Evolutionary conservation across 1,284 basidiomycete species (phyloP).

Genomic region (Cutaneotrichosporon sp.): DNA sequence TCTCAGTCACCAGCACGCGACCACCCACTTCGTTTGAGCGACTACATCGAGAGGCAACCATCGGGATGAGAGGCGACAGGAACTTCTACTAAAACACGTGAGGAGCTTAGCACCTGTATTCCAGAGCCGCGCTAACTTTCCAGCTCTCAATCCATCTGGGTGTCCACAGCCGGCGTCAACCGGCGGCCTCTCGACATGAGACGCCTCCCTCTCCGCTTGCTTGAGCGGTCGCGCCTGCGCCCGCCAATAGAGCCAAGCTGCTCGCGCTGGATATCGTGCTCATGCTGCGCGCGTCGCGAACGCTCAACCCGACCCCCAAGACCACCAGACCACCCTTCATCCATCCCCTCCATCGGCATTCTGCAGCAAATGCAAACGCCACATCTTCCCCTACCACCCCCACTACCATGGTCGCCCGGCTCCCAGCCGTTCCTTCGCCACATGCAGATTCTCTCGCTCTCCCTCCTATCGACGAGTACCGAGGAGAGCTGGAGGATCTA

Average conservation of each 20-base stretch:
- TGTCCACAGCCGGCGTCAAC: too few relatives aligned
- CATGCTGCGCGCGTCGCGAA: conserved; percentile 19
- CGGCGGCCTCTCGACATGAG: not conserved
- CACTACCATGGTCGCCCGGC: conserved; percentile 40
- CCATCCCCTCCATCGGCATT: conserved; percentile 10
- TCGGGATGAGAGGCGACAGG: too few relatives aligned
- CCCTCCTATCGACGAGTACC: conserved; percentile 20
- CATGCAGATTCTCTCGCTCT: conserved; percentile 32
- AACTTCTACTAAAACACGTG: too few relatives aligned
- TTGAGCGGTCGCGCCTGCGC: not conserved
- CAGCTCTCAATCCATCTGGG: too few relatives aligned
- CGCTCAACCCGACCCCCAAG: not conserved
- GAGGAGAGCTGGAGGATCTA: conserved; percentile 37
- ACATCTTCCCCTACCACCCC: conserved; percentile 38
- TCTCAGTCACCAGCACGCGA: too few relatives aligned
- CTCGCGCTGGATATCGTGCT: conserved; percentile 41
- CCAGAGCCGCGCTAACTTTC: too few relatives aligned
- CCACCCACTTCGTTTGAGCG: too few relatives aligned
- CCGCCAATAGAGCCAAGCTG: conserved; percentile 32
- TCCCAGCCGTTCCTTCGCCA: conserved; percentile 41
- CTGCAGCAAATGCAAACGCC: conserved; percentile 22
- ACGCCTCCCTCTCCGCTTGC: not conserved
- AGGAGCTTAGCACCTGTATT: too few relatives aligned
- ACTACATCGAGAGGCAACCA: too few relatives aligned
- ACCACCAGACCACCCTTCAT: not conserved